A percentile compares a stretch with the other conserved stretches of the same genome.
Evolutionary conservation across 2,329 filamentous ascomycete species (phyloP).

Genomic region (Zymoseptoria ardabiliae): DNA sequence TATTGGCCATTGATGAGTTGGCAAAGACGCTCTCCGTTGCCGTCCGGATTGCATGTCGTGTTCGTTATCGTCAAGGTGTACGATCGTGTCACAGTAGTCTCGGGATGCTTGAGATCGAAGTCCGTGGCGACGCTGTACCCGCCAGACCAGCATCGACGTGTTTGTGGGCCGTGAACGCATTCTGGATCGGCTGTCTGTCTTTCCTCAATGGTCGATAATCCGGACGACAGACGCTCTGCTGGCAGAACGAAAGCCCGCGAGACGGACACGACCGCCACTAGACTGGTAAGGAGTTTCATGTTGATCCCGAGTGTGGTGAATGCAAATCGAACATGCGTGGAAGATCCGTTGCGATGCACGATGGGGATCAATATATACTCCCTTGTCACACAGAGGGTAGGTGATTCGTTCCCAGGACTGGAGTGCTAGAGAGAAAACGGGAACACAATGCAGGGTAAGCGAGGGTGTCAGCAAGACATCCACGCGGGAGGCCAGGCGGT

Average conservation of each 20-base stretch:
- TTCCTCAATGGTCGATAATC: conserved; percentile 17
- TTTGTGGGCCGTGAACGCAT: conserved; percentile 35
- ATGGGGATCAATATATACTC: neutral
- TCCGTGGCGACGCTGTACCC: conserved; percentile 40
- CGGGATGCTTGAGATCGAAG: conserved; percentile 37
- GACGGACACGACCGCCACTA: conserved; percentile 3
- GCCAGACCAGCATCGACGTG: conserved; percentile 36
- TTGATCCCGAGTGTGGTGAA: neutral
- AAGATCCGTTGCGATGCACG: neutral
- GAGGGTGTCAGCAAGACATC: neutral
- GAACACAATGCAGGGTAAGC: neutral
- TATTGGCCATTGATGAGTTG: conserved; percentile 56
- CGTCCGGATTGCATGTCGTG: conserved; percentile 35
- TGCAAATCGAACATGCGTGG: neutral
- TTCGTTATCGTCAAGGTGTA: conserved; percentile 30
- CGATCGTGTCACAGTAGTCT: conserved; percentile 31
- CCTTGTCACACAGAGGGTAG: neutral
- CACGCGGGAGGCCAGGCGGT: neutral
- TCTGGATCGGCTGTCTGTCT: conserved; percentile 8
- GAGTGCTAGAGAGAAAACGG: neutral
- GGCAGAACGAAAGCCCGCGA: conserved; percentile 6
- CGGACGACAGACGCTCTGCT: conserved; percentile 20
- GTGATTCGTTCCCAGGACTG: neutral
- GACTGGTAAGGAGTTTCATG: conserved; percentile 7
- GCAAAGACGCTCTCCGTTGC: conserved; percentile 19